Evolutionary conservation across 257 asterid genomes (phyloP).

Genomic region (Lycium barbarum): DNA sequence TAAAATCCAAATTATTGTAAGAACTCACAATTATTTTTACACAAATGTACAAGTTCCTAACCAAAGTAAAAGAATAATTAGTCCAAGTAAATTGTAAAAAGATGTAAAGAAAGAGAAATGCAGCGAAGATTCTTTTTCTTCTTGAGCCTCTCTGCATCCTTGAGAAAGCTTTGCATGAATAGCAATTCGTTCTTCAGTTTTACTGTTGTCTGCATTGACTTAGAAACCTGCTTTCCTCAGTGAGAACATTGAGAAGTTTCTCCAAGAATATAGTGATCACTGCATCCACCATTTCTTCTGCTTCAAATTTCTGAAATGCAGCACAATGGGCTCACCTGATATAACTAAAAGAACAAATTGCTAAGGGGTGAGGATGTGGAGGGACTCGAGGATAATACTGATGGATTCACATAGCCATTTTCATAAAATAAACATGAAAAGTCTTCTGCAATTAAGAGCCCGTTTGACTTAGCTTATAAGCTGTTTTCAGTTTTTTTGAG

Average conservation of each 20-base stretch:
- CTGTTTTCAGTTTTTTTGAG: too few relatives aligned
- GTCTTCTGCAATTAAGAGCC: neutral
- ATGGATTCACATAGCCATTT: neutral
- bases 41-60: too few relatives aligned
- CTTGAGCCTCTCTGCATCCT: slow-evolving; percentile 47
- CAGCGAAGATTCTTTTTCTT: slow-evolving; percentile 25
- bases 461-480: too few relatives aligned
- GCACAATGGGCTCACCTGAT: neutral
- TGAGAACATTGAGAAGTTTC: slow-evolving; percentile 37
- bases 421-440: neutral
- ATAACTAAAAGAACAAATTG: neutral
- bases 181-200: slow-evolving; percentile 37
- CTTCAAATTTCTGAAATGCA: slow-evolving; percentile 19
- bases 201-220: slow-evolving; percentile 34
- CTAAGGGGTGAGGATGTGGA: neutral
- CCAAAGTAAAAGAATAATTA: too few relatives aligned
- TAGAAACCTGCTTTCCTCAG: slow-evolving; percentile 41
- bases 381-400: neutral
- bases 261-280: slow-evolving; percentile 42
- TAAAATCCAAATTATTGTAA: too few relatives aligned
- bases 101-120: too few relatives aligned
- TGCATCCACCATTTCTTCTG: slow-evolving; percentile 45
- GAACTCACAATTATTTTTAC: too few relatives aligned
- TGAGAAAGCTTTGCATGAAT: slow-evolving; percentile 47
- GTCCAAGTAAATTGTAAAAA: too few relatives aligned